Evolutionary conservation across 805 yeast species (phyloP).

Genomic region (Cyberlindnera galapagoensis): DNA sequence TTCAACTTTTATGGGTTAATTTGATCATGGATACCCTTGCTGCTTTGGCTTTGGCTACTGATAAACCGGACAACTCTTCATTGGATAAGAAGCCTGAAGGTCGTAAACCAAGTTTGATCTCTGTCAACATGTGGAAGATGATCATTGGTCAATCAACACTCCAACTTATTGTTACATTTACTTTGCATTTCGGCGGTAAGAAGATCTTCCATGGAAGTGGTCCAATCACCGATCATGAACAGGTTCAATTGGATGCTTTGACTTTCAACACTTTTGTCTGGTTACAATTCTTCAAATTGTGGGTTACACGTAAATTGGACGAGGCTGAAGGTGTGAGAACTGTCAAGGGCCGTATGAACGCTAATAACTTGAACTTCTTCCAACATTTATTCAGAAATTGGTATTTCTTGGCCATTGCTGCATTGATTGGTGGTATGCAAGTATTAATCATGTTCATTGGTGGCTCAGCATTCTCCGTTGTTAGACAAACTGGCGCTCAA

Average conservation of each 20-base stretch:
- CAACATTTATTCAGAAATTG: conserved; percentile 76
- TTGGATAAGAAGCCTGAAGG: conserved; percentile 81
- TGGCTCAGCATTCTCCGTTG: conserved; percentile 87
- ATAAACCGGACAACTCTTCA: conserved; percentile 82
- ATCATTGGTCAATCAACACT: conserved; percentile 78
- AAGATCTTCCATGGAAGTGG: conserved; percentile 42
- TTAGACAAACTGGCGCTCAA: conserved; percentile 72
- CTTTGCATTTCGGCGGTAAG: conserved; percentile 73
- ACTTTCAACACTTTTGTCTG: conserved; percentile 96
- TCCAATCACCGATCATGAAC: conserved; percentile 34
- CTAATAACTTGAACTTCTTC: conserved; percentile 71
- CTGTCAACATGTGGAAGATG: conserved; percentile 98
- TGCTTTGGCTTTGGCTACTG: conserved; percentile 95
- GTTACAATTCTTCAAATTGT: conserved; percentile 92
- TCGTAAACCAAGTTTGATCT: conserved; percentile 68
- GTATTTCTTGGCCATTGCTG: conserved; percentile 69
- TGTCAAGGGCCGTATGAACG: conserved; percentile 52
- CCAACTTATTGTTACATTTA: conserved; percentile 77
- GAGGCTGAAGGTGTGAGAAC: conserved; percentile 66
- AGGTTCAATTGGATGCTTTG: conserved; percentile 65
- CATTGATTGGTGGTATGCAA: conserved; percentile 78
- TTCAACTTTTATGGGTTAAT: conserved; percentile 95
- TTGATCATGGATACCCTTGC: conserved; percentile 98
- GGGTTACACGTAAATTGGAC: conserved; percentile 86
- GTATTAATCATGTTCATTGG: conserved; percentile 92